Conservation (phyloP, 495 filamentous ascomycete genomes). For the Bryoglossum gracile region DNA sequence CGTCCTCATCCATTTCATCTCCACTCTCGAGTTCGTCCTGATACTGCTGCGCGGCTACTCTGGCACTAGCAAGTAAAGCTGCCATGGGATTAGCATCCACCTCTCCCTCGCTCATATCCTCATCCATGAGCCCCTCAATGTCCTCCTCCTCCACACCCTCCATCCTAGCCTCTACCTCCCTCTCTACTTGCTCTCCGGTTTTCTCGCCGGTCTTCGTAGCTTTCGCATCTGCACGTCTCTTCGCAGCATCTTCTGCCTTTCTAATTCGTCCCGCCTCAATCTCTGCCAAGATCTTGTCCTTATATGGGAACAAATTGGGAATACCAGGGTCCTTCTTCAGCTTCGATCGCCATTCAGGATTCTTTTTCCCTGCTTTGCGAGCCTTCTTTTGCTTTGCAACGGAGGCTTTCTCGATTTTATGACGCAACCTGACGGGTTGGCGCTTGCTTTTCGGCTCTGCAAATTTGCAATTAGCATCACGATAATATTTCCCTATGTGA, state of each 20-base stretch:
- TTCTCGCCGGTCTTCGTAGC: slow-evolving; percentile 30
- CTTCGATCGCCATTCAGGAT: slow-evolving; percentile 89
- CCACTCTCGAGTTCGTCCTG: slow-evolving; percentile 51
- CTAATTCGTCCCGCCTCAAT: slow-evolving; percentile 79
- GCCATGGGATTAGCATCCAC: slow-evolving; percentile 84
- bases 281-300: slow-evolving; percentile 87
- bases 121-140: slow-evolving; percentile 44
- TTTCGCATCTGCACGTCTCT: slow-evolving; percentile 64
- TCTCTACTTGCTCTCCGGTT: slow-evolving; percentile 34
- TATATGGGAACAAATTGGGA: slow-evolving; percentile 95
- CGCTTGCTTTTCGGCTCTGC: slow-evolving; percentile 93
- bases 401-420: slow-evolving; percentile 94
- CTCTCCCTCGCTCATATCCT: slow-evolving; percentile 49
- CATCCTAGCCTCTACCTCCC: slow-evolving; percentile 34
- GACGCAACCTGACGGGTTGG: slow-evolving; percentile 74
- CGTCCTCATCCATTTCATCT: slow-evolving; percentile 47
- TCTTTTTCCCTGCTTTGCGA: slow-evolving; percentile 85
- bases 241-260: slow-evolving; percentile 72
- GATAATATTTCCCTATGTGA: neutral
- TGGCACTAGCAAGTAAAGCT: slow-evolving; percentile 83
- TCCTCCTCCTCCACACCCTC: slow-evolving; percentile 34
- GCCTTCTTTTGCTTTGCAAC: slow-evolving; percentile 84
- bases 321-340: slow-evolving; percentile 97
- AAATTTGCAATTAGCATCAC: slow-evolving; percentile 17
- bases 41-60: slow-evolving; percentile 77